Evolutionary conservation across 805 yeast species (phyloP).

Genomic region (Yarrowia keelungensis): DNA sequence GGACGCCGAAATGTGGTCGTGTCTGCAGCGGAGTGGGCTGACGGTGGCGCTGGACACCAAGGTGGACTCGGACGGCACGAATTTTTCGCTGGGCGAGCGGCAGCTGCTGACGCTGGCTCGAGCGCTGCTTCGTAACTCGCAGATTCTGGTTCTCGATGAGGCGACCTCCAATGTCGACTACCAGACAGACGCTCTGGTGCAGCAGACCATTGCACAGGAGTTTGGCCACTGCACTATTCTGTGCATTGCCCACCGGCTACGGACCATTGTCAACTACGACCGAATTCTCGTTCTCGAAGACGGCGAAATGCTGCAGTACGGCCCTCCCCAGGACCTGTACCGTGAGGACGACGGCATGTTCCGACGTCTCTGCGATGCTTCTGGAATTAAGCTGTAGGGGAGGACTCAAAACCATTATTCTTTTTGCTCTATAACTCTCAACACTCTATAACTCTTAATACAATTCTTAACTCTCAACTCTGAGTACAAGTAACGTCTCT

Average conservation of each 20-base stretch:
- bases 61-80: constrained; percentile 77
- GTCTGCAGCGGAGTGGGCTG: constrained; percentile 63
- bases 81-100: constrained; percentile 75
- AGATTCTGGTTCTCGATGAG: constrained; percentile 72
- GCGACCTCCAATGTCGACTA: constrained; percentile 81
- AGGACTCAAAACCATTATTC: too few relatives aligned
- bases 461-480: too few relatives aligned
- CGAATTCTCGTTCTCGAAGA: constrained; percentile 64
- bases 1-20: constrained; percentile 72
- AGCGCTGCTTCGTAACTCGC: constrained; percentile 69
- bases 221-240: constrained; percentile 69
- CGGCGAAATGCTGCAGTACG: constrained; percentile 64
- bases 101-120: constrained; percentile 74
- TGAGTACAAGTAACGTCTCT: too few relatives aligned
- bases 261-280: constrained; percentile 67
- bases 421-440: neutral
- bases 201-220: constrained; percentile 63
- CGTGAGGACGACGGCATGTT: constrained; percentile 54
- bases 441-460: too few relatives aligned
- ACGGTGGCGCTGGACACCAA: constrained; percentile 65
- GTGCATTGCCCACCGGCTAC: constrained; percentile 75
- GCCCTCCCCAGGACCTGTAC: constrained; percentile 59
- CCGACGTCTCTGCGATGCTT: constrained; percentile 58
- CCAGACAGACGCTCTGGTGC: constrained; percentile 74
- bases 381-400: constrained; percentile 44